Evolutionary conservation across 352 stramenopile species (phyloP).

Genomic region (Globisporangium polare): DNA sequence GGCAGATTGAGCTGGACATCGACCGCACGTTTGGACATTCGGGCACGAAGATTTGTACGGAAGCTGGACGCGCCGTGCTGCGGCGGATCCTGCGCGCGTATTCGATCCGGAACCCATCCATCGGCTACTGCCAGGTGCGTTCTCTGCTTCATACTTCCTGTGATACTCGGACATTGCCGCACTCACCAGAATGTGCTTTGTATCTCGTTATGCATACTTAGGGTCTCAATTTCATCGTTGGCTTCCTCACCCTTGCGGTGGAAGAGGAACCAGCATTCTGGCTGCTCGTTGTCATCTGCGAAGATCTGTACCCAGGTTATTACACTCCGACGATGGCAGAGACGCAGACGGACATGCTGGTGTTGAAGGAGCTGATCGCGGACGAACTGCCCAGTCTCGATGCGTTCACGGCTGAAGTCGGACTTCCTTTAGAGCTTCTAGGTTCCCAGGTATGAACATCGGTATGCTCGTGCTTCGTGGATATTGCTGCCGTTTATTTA

Average conservation of each 20-base stretch:
- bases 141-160: background rate
- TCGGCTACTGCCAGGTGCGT: slow-evolving; percentile 84
- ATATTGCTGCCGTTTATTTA: too few relatives aligned
- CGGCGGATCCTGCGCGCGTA: slow-evolving; percentile 76
- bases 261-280: slow-evolving; percentile 90
- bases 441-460: slow-evolving; percentile 53
- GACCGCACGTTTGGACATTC: slow-evolving; percentile 83
- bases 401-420: slow-evolving; percentile 69
- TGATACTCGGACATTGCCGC: background rate
- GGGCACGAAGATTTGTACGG: slow-evolving; percentile 54
- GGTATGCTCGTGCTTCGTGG: too few relatives aligned
- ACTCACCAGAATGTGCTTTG: background rate
- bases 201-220: slow-evolving; percentile 9
- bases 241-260: slow-evolving; percentile 70
- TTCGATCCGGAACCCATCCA: slow-evolving; percentile 64
- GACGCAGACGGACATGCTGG: slow-evolving; percentile 87
- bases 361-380: slow-evolving; percentile 83
- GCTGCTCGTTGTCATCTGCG: slow-evolving; percentile 83
- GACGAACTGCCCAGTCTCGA: slow-evolving; percentile 74
- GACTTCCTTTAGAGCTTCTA: slow-evolving; percentile 82
- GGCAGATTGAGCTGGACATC: slow-evolving; percentile 86
- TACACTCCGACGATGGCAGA: slow-evolving; percentile 89
- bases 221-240: slow-evolving; percentile 89
- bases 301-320: slow-evolving; percentile 87
- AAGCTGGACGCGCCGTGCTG: slow-evolving; percentile 45